Evolutionary conservation across 116 monocot species (phyloP).

Genomic region (Phalaenopsis hybrid): DNA sequence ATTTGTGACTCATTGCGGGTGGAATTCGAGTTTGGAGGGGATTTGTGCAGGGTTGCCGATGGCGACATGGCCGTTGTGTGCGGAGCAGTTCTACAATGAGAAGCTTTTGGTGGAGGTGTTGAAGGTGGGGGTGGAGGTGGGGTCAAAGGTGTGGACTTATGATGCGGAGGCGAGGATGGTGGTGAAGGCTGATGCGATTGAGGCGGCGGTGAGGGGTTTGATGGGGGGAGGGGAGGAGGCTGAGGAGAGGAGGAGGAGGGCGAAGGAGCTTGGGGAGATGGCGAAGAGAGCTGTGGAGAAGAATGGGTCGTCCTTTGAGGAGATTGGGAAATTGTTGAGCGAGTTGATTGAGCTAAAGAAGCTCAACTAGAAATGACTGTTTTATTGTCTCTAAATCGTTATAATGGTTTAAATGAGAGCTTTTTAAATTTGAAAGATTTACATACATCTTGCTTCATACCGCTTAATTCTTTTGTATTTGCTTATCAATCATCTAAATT

Average conservation of each 20-base stretch:
- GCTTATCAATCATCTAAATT: too few relatives aligned
- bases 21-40: constrained; percentile 6
- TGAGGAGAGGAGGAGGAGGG: constrained; percentile 15
- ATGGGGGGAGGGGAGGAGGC: constrained; percentile 10
- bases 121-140: neutral
- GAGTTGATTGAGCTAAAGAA: too few relatives aligned
- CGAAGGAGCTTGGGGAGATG: constrained; percentile 3
- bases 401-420: too few relatives aligned
- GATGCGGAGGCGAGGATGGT: neutral
- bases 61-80: constrained; percentile 6
- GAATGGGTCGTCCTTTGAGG: constrained; percentile 1
- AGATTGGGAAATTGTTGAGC: too few relatives aligned
- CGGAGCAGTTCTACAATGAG: constrained; percentile 11
- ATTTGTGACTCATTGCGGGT: too few relatives aligned
- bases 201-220: neutral
- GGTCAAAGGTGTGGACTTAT: neutral
- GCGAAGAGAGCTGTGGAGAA: constrained; percentile 10
- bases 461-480: too few relatives aligned
- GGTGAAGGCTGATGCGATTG: neutral
- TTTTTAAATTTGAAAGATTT: too few relatives aligned
- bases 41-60: constrained; percentile 3
- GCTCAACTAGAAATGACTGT: too few relatives aligned
- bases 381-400: too few relatives aligned
- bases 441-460: too few relatives aligned
- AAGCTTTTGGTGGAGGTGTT: too few relatives aligned